Evolutionary conservation across 768 basidiomycete species (phyloP).

Genomic region (Xerocomellus amylosporus): DNA sequence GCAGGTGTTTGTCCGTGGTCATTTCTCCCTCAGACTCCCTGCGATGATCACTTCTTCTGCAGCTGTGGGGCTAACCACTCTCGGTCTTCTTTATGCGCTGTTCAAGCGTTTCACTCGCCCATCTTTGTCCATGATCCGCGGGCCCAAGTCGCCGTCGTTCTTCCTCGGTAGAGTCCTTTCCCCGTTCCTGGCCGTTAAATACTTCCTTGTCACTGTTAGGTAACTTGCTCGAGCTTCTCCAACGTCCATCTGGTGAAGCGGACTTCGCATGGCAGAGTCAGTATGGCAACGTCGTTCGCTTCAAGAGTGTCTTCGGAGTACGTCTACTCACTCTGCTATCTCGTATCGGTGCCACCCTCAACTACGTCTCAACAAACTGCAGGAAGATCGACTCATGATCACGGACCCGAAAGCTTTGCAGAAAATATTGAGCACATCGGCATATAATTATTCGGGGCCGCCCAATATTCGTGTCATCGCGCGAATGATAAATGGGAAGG

Average conservation of each 20-base stretch:
- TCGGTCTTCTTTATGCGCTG: constrained; percentile 6
- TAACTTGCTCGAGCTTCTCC: constrained; percentile 24
- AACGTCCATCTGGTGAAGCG: constrained; percentile 24
- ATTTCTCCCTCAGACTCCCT: no score
- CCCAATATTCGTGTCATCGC: constrained; percentile 17
- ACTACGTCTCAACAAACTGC: background rate
- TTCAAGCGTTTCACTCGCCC: background rate
- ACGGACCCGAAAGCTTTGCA: constrained; percentile 45
- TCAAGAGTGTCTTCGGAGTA: constrained; percentile 25
- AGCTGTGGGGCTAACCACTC: background rate
- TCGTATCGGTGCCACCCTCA: background rate
- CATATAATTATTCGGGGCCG: constrained; percentile 41
- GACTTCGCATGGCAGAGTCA: constrained; percentile 31
- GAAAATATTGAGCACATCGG: constrained; percentile 39
- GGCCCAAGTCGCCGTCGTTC: constrained; percentile 25
- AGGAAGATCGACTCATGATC: constrained; percentile 46
- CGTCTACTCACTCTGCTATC: background rate
- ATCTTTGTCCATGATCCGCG: constrained; percentile 15
- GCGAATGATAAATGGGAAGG: constrained; percentile 25
- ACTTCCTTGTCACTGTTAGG: constrained; percentile 16
- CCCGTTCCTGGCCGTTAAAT: no score
- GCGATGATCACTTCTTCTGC: constrained; percentile 11
- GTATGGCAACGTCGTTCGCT: constrained; percentile 26
- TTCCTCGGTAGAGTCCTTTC: constrained; percentile 7
- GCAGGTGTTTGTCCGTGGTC: no score